Percentiles rank a stretch among this genome's conserved stretches.
Conservation (phyloP, 2,329 filamentous ascomycete species). For the Arthrocladium fulminans region DNA sequence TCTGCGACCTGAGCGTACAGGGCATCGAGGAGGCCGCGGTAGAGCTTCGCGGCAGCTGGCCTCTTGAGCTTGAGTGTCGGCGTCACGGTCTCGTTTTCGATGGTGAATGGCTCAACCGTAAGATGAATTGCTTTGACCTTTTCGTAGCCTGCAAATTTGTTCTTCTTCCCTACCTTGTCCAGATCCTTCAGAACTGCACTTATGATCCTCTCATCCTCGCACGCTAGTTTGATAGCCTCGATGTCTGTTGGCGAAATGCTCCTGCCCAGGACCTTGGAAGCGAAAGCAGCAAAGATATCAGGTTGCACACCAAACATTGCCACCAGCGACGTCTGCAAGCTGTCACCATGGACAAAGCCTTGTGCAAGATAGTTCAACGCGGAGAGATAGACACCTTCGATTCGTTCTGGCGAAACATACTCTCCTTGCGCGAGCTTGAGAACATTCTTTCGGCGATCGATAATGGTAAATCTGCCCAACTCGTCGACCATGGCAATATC, state of each 20-base stretch:
- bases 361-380: slow-evolving; percentile 68
- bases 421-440: slow-evolving; percentile 96
- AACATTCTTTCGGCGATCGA: slow-evolving; percentile 98
- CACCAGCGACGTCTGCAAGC: slow-evolving; percentile 70
- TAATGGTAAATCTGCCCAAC: slow-evolving; percentile 78
- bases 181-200: slow-evolving; percentile 70
- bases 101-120: slow-evolving; percentile 78
- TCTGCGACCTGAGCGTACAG: slow-evolving; percentile 50
- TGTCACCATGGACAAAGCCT: slow-evolving; percentile 86
- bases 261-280: slow-evolving; percentile 64
- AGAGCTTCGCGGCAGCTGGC: slow-evolving; percentile 56
- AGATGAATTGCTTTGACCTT: slow-evolving; percentile 65
- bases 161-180: slow-evolving; percentile 65
- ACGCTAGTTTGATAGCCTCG: slow-evolving; percentile 57
- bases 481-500: slow-evolving; percentile 83
- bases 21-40: slow-evolving; percentile 48
- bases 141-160: slow-evolving; percentile 90
- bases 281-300: slow-evolving; percentile 70
- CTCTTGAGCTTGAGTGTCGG: slow-evolving; percentile 61
- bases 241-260: slow-evolving; percentile 56
- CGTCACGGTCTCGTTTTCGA: slow-evolving; percentile 74
- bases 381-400: slow-evolving; percentile 88
- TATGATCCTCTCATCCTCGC: slow-evolving; percentile 60
- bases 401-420: slow-evolving; percentile 93
- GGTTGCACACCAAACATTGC: slow-evolving; percentile 83